Evolutionary conservation across 495 filamentous ascomycete species (phyloP), one percentile per base, ranked within the genome.

Genomic region (Penicillium bialowiezense): DNA sequence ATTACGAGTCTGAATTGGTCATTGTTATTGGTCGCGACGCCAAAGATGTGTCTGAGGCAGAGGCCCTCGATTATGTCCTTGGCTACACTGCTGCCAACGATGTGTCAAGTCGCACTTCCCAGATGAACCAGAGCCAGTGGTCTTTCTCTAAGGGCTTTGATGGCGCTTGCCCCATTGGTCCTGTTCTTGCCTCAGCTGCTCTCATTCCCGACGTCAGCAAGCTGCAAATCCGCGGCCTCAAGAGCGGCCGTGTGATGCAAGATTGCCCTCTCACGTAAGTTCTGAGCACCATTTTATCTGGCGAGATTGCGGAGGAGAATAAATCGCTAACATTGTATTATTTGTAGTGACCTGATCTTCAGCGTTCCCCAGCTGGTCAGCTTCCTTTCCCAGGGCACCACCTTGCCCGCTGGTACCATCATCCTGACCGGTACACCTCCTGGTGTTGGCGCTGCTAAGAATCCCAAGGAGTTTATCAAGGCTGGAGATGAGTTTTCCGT

Each of bases 1-100:
- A 93, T 61, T 95, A 91, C 54, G 90, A 93, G 61, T 88, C 85
- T 40, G 89, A 95, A 64, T 80, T 95, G 48, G 86, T 89, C 2
- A 79, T 81, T 39, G 67, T 93, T 1, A 91, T 93, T 52, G 88
- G 88, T 18, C 84, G 82, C 58, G 68, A 79, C 18, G 86, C 80
- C 29, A 71, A 72, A 35, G 82, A 92, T 54, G 83, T 93, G 18
- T 58, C 82, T 7, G 87, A 90, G 60, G 69, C 74, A 0, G 70
- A 84, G 21, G 90, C 89, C 1, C 68, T 92, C 9, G 76, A 86
- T 51, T 85, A 91, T 55, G 86, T 93, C 1, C 71, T 91, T 3
- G 90, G 89, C 2, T 95, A 91, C 58, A 79, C 85, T 3, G 80
- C 88, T 42, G 88, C 89, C 48, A 88, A 95, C 58, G 89, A 93